Base-by-base conservation (phyloP, 1,139 yeast genomes). In the Barnettozyma hawaiiensis region DNA sequence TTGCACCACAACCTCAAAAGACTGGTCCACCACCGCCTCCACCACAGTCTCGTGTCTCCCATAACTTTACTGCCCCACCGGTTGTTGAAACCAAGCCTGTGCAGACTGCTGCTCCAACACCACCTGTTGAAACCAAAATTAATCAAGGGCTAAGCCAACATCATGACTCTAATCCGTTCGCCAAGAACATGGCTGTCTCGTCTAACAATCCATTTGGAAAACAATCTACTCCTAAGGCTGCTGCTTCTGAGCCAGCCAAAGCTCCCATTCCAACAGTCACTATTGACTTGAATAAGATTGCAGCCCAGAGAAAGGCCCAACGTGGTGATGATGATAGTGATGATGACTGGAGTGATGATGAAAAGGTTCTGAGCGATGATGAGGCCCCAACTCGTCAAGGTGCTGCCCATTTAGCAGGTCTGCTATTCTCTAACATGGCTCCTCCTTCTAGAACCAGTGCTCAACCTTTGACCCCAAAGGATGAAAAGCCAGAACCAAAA, bases 291-390 rank as follows among this genome's bases (percentile, higher is more conserved):
- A 48, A 42, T 24, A 45, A 44, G 36, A 49, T 52, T 31, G 55
- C 51, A 27, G 59, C 59, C 6, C 60, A 56, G 44, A 52, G 60
- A 45, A 51, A 50, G 29, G 60, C 60, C 4, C 60, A 56, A 35
- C 56, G 60, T 41, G 60, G 60, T 11, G 33, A 41, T 15, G 53
- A 46, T 24, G 47, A 50, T 12, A 53, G 52, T 8, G 54, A 53
- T 32, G 54, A 54, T 16, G 50, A 50, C 42, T 44, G 53, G 36
- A 46, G 47, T 29, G 51, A 47, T 31, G 55, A 53, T 11, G 53
- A 47, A 6, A 40, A 46, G 24, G 40, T 45, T 8, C 39, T 46
- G 12, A 46, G 47, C 29, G 57, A 52, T 16, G 60, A 56, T 12
- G 50, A 48, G 11, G 20, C 48, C 15, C 57, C 58, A 42, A 53